Percentiles rank a stretch among this genome's conserved stretches.
Conservation (phyloP, 1,284 basidiomycete genomes). For the Ceratorhiza oryzae-sativae region DNA sequence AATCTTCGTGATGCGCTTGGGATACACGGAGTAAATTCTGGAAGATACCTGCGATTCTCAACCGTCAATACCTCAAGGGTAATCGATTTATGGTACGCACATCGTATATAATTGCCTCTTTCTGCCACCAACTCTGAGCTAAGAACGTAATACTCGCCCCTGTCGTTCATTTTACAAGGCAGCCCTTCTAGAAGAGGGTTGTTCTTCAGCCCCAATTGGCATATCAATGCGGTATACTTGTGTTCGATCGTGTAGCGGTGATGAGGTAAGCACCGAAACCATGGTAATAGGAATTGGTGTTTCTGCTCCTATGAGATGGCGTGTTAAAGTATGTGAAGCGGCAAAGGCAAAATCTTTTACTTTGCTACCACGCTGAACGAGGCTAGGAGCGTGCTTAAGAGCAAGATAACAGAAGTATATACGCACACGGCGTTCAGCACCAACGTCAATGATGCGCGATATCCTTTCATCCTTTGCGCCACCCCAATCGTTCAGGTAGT, state of each 20-base stretch:
- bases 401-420: conserved; percentile 34
- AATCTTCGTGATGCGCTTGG: neutral
- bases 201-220: conserved; percentile 3
- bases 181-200: conserved; percentile 24
- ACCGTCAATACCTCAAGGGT: neutral
- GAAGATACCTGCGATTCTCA: conserved; percentile 3
- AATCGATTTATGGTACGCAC: neutral
- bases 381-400: conserved; percentile 9
- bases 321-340: neutral
- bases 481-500: conserved; percentile 34
- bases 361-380: conserved; percentile 15
- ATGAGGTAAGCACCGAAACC: conserved; percentile 35
- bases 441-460: conserved; percentile 30
- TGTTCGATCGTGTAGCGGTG: conserved; percentile 34
- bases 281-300: conserved; percentile 18
- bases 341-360: neutral
- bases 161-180: conserved; percentile 23
- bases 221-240: conserved; percentile 35
- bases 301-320: conserved; percentile 19
- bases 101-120: conserved; percentile 8
- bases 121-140: conserved; percentile 30
- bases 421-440: conserved; percentile 30
- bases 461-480: conserved; percentile 25
- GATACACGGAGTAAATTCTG: neutral
- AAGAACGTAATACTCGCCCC: conserved; percentile 32